Evolutionary conservation across 352 stramenopile genomes (phyloP).

Genomic region (Globisporangium cylindrosporum): DNA sequence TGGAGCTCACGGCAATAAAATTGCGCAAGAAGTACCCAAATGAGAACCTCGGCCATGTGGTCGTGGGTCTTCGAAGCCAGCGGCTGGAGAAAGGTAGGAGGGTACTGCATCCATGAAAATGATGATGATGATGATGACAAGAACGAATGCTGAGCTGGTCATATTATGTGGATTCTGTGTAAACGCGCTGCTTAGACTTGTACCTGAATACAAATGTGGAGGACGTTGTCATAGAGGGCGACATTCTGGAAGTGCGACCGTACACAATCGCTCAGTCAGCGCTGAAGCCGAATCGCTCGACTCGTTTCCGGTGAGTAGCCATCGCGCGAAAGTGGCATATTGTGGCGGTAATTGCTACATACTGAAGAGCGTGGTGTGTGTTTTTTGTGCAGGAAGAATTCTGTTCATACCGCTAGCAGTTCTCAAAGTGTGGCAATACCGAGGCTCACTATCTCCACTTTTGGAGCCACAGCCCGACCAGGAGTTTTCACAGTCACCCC

Average conservation of each 20-base stretch:
- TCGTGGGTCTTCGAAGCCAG: conserved; percentile 8
- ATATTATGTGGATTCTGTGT: neutral
- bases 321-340: no score
- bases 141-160: no score
- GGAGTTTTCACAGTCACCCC: conserved; percentile 11
- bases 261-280: conserved; percentile 17
- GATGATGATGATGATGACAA: neutral
- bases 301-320: no score
- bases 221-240: conserved; percentile 13
- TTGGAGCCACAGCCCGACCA: neutral
- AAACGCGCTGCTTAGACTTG: conserved; percentile 5
- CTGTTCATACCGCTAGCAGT: no score
- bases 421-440: no score
- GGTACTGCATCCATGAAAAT: neutral
- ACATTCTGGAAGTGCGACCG: conserved; percentile 22
- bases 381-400: no score
- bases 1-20: conserved; percentile 13
- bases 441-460: no score
- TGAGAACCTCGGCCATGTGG: neutral
- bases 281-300: neutral
- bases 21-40: conserved; percentile 11
- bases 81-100: conserved; percentile 5
- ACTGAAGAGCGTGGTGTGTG: no score
- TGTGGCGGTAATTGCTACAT: no score
- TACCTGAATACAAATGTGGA: conserved; percentile 1